Evolutionary conservation across 306 rosid species (phyloP).

Genomic region (Gillenia trifoliata): DNA sequence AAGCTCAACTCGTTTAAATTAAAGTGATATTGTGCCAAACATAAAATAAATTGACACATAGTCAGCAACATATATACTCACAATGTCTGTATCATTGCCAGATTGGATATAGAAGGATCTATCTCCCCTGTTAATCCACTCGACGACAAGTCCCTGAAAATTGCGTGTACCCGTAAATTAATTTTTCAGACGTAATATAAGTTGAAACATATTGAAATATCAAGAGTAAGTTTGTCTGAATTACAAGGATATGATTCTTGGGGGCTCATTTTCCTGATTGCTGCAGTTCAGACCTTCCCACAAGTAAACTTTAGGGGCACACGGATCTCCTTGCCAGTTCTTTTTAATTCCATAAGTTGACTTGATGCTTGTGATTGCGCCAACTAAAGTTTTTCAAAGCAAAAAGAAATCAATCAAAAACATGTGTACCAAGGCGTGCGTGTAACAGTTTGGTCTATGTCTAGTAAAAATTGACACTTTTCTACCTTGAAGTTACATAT

Average conservation of each 20-base stretch:
- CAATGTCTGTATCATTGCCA: conserved; percentile 37
- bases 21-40: no score
- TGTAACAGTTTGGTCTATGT: no score
- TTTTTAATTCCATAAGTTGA: conserved; percentile 22
- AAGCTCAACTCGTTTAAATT: conserved; percentile 6
- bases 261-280: background rate
- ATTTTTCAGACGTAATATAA: no score
- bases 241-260: conserved; percentile 46
- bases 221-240: no score
- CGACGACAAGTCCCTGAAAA: conserved; percentile 44
- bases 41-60: no score
- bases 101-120: conserved; percentile 27
- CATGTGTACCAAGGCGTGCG: no score
- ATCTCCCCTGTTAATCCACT: conserved; percentile 42
- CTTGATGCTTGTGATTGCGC: conserved; percentile 48
- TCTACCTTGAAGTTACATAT: no score
- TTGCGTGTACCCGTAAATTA: no score
- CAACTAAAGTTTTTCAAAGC: conserved; percentile 28
- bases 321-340: conserved; percentile 51
- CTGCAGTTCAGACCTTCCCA: conserved; percentile 41
- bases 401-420: no score
- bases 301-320: conserved; percentile 16
- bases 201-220: no score
- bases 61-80: no score
- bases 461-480: no score